Evolutionary conservation across 257 asterid species (phyloP).

Genomic region (Nicotiana knightiana): DNA sequence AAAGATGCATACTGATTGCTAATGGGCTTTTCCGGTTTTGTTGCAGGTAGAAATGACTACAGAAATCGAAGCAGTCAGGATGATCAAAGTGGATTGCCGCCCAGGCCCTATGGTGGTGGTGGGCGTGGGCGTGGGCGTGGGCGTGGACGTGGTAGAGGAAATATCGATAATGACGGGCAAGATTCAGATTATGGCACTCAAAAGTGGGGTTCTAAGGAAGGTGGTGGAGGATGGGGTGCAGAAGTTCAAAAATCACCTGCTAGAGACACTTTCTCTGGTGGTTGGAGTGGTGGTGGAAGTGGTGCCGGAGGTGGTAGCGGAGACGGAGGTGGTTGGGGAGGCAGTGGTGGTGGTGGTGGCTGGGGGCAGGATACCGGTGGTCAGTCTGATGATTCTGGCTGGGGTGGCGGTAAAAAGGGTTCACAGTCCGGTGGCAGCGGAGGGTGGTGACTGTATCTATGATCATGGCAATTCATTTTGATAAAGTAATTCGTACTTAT

Average conservation of each 20-base stretch:
- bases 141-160: conserved; percentile 42
- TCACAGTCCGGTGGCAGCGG: conserved; percentile 28
- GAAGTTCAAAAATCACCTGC: conserved; percentile 50
- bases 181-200: conserved; percentile 45
- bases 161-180: conserved; percentile 26
- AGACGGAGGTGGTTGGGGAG: conserved; percentile 14
- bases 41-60: conserved; percentile 70
- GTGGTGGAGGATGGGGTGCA: conserved; percentile 53
- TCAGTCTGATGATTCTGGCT: conserved; percentile 30
- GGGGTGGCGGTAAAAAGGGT: conserved; percentile 51
- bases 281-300: conserved; percentile 35
- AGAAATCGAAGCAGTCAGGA: conserved; percentile 54
- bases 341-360: conserved; percentile 14
- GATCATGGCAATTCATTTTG: not conserved
- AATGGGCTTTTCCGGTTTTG: conserved; percentile 7
- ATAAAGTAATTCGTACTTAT: not conserved
- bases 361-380: conserved; percentile 32
- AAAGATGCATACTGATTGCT: not conserved
- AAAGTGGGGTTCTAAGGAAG: conserved; percentile 60
- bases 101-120: conserved; percentile 51
- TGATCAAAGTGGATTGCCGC: conserved; percentile 56
- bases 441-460: conserved; percentile 12
- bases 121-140: conserved; percentile 42
- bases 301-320: conserved; percentile 18
- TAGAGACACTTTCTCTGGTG: conserved; percentile 40